Base-by-base conservation (phyloP, 2,329 filamentous ascomycete species). In the Calonectria fujianensis region DNA sequence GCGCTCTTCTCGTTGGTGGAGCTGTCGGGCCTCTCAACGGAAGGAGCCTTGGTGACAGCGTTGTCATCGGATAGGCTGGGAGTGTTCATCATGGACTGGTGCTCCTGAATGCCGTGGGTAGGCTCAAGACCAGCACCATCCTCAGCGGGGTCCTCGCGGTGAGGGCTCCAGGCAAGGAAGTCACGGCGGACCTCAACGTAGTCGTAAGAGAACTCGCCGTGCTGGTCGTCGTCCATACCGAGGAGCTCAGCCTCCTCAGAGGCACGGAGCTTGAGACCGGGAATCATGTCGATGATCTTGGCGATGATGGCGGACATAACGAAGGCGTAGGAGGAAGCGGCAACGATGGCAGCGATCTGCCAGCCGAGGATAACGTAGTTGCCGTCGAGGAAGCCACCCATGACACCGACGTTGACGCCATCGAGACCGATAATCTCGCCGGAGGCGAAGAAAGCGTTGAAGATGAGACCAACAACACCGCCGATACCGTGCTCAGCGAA, bases 201-300 rank as follows among this genome's bases (percentile, higher is more conserved):
- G 85, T 97, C 95, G 88, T 96, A 96, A 16, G 94, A 95, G 83
- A 96, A 97, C 86, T 97, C 95, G 85, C 95, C 95, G 80, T 96
- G 94, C 87, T 97, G 95, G 86, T 96, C 94, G 83, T 96, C 95
- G 82, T 97, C 95, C 94, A 96, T 96, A 79, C 95, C 95, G 72
- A 96, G 91, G 16, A 96, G 91, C 85, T 97, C 95, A 31, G 95
- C 95, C 85, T 96, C 93, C 82, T 96, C 94, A 32, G 91, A 93
- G 11, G 94, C 94, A 73, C 95, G 94, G 59, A 97, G 93, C 84
- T 95, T 91, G 27, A 97, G 90, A 61, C 94, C 94, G 32, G 95
- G 95, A 29, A 96, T 89, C 77, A 92, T 84, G 87, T 97, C 93
- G 86, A 97, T 94, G 82, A 87, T 83, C 86, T 93, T 95, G 75